These are phyloP conservation scores for Chalara sp. DNA, from an alignment of 2,329 filamentous ascomycete genomes.

Conservation along the genomic window DNA sequence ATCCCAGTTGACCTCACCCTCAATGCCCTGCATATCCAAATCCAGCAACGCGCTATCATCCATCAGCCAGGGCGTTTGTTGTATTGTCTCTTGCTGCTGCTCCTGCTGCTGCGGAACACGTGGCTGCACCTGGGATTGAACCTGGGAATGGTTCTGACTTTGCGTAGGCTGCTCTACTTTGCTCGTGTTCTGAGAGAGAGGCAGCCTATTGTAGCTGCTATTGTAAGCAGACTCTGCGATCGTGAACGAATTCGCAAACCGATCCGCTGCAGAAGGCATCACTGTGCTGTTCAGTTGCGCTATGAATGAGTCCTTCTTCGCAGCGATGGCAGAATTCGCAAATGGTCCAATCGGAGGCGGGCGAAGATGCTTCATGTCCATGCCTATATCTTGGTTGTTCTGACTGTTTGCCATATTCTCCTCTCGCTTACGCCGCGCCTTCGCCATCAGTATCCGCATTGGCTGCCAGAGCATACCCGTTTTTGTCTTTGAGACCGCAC, in stretches of 20 bases:
- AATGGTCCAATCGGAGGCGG: conserved; percentile 2
- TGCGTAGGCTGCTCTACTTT: neutral
- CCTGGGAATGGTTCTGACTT: neutral
- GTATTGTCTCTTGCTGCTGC: conserved; percentile 1
- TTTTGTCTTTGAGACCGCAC: conserved; percentile 27
- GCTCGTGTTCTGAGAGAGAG: neutral
- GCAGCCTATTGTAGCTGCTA: neutral
- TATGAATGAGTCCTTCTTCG: conserved; percentile 6
- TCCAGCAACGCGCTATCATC: conserved; percentile 19
- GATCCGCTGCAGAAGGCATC: neutral
- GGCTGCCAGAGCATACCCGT: conserved; percentile 58
- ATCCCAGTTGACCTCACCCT: conserved; percentile 22
- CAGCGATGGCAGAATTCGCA: conserved; percentile 1
- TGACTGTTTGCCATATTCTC: conserved; percentile 34
- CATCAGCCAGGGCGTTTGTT: conserved; percentile 17
- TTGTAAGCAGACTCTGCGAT: neutral
- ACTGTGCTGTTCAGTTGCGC: conserved; percentile 1
- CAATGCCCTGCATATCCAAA: conserved; percentile 22
- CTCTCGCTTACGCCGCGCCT: conserved; percentile 46
- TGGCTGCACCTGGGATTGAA: conserved; percentile 1
- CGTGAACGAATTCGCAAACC: neutral
- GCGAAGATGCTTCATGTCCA: conserved; percentile 7
- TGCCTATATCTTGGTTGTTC: conserved; percentile 6
- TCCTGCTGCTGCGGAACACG: no score
- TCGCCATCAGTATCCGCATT: conserved; percentile 51